phyloP scores from a whole-genome alignment of 2,329 filamentous ascomycete genomes.

The Colletotrichum liriopes region DNA sequence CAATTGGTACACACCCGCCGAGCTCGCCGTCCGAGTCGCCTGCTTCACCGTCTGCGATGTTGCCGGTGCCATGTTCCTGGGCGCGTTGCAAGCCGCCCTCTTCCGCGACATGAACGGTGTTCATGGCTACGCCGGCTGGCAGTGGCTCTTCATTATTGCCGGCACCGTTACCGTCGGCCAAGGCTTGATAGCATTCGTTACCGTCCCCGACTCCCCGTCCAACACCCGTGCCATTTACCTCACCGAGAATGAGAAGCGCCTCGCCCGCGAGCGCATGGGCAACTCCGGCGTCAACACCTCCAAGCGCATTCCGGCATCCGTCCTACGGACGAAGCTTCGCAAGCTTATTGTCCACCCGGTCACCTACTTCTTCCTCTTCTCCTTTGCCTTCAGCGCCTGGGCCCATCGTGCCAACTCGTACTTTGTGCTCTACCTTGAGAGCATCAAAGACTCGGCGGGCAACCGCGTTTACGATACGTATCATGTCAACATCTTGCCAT shows the following conservation, averaged over 20 bases:
- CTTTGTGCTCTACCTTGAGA: conserved; percentile 54
- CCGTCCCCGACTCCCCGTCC: conserved; percentile 53
- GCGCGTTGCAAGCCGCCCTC: conserved; percentile 60
- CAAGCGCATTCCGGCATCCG: conserved; percentile 46
- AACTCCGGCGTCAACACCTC: conserved; percentile 50
- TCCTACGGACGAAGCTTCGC: conserved; percentile 47
- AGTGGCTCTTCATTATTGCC: conserved; percentile 64
- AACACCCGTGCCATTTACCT: conserved; percentile 51
- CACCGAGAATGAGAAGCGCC: conserved; percentile 48
- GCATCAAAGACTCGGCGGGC: conserved; percentile 47
- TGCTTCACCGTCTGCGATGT: conserved; percentile 62
- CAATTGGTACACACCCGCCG: conserved; percentile 65
- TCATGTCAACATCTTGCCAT: conserved; percentile 52
- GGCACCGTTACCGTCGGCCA: conserved; percentile 60
- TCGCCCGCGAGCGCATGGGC: conserved; percentile 49
- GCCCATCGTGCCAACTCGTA: conserved; percentile 52
- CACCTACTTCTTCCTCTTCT: conserved; percentile 51
- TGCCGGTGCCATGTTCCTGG: conserved; percentile 61
- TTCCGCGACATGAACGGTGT: conserved; percentile 59
- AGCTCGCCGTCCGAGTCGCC: conserved; percentile 56
- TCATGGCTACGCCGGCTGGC: conserved; percentile 59
- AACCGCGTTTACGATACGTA: conserved; percentile 50
- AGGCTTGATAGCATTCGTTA: conserved; percentile 57
- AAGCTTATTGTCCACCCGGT: conserved; percentile 50
- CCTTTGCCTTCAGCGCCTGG: conserved; percentile 52